phyloP scores from a whole-genome alignment of 176 grass and related monocot genomes.

The Urochloa ruziziensis region DNA sequence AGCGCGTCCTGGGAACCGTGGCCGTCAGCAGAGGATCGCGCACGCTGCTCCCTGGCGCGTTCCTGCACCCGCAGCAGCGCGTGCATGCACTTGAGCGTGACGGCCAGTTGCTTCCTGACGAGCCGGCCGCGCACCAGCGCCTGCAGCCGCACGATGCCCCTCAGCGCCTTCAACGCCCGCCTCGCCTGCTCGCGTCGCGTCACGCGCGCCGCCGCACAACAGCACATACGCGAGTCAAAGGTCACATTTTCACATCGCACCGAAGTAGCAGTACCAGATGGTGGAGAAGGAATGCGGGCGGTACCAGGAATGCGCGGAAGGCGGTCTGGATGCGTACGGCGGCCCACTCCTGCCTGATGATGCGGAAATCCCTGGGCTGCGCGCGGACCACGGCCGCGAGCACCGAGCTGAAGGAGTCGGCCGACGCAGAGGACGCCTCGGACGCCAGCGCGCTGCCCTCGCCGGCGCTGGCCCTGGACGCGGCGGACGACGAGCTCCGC shows the following conservation, averaged over 20 bases:
- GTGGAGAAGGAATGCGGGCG: background rate
- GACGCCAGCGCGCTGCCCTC: slow-evolving; percentile 31
- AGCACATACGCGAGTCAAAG: background rate
- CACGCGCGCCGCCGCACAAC: background rate
- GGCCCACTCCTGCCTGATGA: slow-evolving; percentile 73
- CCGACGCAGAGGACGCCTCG: slow-evolving; percentile 44
- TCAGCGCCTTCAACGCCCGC: slow-evolving; percentile 78
- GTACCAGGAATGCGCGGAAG: slow-evolving; percentile 65
- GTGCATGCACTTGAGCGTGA: slow-evolving; percentile 88
- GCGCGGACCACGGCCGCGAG: slow-evolving; percentile 60
- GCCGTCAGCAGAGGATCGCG: slow-evolving; percentile 44
- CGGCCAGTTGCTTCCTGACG: slow-evolving; percentile 78
- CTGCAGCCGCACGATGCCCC: slow-evolving; percentile 89
- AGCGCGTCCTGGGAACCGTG: slow-evolving; percentile 16
- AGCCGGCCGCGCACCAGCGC: slow-evolving; percentile 72
- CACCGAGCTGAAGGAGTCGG: slow-evolving; percentile 48
- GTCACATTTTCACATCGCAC: background rate
- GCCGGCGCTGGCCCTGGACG: slow-evolving; percentile 32
- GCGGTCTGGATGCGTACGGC: slow-evolving; percentile 65
- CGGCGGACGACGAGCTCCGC: slow-evolving; percentile 40
- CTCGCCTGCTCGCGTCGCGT: slow-evolving; percentile 65
- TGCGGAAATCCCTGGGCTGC: slow-evolving; percentile 59
- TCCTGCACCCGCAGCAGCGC: slow-evolving; percentile 82
- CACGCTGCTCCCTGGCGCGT: slow-evolving; percentile 62
- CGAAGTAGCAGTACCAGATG: background rate